phyloP scores from a whole-genome alignment of 495 filamentous ascomycete genomes.

The Letharia lupina region DNA sequence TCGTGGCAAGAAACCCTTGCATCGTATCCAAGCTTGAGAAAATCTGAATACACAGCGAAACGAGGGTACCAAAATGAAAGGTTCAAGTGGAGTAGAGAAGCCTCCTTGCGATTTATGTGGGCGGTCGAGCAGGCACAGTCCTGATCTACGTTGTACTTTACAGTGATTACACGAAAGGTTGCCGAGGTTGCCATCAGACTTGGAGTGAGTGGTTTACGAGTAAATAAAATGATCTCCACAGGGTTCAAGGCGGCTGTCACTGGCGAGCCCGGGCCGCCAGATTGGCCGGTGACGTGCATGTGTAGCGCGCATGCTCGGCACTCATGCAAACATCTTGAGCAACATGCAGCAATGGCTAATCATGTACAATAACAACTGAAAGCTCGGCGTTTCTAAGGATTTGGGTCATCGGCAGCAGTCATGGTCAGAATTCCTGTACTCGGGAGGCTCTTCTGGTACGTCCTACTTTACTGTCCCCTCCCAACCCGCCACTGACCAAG shows the following conservation, averaged over 20 bases:
- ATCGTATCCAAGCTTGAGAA: no score
- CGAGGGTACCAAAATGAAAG: no score
- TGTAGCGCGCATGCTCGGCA: background rate
- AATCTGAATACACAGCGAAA: no score
- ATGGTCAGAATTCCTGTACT: slow-evolving; percentile 78
- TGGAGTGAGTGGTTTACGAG: no score
- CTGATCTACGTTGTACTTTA: no score
- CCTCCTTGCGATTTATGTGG: no score
- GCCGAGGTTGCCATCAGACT: no score
- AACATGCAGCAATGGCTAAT: slow-evolving; percentile 10
- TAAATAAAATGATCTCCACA: no score
- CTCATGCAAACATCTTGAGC: background rate
- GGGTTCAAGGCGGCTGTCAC: background rate
- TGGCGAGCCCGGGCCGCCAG: background rate
- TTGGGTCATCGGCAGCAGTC: slow-evolving; percentile 1
- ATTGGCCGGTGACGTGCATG: background rate
- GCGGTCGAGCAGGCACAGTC: no score
- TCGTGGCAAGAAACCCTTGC: no score
- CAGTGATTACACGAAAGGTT: no score
- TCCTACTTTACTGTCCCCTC: slow-evolving; percentile 11
- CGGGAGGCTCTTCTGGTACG: slow-evolving; percentile 67
- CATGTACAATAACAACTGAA: background rate
- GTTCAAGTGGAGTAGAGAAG: no score
- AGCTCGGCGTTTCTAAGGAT: background rate
- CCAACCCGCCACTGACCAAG: background rate